Evolutionary conservation across 257 asterid species (phyloP).

Genomic region (Knoxia roxburghii): DNA sequence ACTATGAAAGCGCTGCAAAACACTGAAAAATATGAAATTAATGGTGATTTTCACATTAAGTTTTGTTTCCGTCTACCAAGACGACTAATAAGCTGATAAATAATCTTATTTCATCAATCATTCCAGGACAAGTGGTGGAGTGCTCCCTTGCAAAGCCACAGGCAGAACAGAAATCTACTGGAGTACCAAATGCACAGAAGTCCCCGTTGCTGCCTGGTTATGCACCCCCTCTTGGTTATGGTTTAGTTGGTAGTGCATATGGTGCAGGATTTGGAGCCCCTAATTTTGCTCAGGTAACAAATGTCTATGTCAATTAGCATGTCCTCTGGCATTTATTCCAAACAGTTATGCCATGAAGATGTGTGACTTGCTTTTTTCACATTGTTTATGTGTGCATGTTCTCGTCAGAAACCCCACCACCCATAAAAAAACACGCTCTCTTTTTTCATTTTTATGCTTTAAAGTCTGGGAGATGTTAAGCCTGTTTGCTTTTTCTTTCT

Average conservation of each 20-base stretch:
- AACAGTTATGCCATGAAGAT: background rate
- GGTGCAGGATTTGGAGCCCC: constrained; percentile 38
- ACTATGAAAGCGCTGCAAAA: constrained; percentile 81
- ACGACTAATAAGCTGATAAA: constrained; percentile 10
- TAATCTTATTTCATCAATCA: constrained; percentile 14
- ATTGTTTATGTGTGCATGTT: background rate
- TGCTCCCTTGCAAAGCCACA: constrained; percentile 97
- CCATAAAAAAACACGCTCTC: too few species aligned
- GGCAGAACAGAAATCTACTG: constrained; percentile 61
- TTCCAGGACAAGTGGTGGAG: constrained; percentile 72
- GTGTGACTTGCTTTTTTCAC: background rate
- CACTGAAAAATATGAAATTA: constrained; percentile 73
- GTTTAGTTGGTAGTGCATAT: constrained; percentile 71
- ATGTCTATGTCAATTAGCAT: constrained; percentile 1
- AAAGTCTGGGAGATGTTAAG: too few species aligned
- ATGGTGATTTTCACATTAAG: constrained; percentile 41
- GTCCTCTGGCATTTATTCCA: background rate
- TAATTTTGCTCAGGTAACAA: constrained; percentile 58
- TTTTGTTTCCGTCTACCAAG: constrained; percentile 7
- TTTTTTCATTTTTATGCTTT: too few species aligned
- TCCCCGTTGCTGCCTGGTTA: constrained; percentile 55
- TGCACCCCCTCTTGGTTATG: constrained; percentile 66
- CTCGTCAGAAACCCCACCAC: too few species aligned
- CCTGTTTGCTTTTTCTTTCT: background rate
- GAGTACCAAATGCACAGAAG: constrained; percentile 49